Percentiles rank a stretch among this genome's conserved stretches.
Conservation (phyloP, 1,284 basidiomycete genomes). For the Pseudozyma tsukubaensis region DNA sequence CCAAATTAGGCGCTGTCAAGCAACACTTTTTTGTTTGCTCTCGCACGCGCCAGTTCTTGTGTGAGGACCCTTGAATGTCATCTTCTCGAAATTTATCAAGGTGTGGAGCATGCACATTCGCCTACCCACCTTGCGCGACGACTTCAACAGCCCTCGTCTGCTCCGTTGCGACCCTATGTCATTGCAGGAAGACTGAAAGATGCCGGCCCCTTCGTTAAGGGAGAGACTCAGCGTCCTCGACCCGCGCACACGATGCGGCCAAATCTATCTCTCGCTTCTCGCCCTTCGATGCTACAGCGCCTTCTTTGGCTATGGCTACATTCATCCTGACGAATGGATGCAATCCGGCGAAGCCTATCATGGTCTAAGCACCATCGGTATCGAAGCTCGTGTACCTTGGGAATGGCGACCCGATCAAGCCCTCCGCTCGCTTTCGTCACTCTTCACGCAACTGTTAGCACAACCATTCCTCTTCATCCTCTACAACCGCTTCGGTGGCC, state of each 20-base stretch:
- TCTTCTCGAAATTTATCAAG: no score
- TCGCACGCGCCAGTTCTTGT: slow-evolving; percentile 17
- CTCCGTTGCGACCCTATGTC: no score
- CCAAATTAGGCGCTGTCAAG: not conserved
- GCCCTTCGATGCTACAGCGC: slow-evolving; percentile 55
- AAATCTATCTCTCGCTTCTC: slow-evolving; percentile 51
- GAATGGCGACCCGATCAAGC: slow-evolving; percentile 38
- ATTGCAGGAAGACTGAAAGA: not conserved
- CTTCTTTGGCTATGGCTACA: slow-evolving; percentile 57
- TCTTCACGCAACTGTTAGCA: slow-evolving; percentile 9
- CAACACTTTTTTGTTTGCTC: slow-evolving; percentile 8
- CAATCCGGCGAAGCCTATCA: slow-evolving; percentile 66
- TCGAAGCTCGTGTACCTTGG: slow-evolving; percentile 20
- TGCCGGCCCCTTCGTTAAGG: not conserved
- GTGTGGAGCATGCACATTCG: no score
- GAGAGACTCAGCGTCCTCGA: slow-evolving; percentile 15
- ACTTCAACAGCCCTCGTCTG: no score
- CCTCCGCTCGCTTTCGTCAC: slow-evolving; percentile 21
- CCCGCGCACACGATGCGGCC: slow-evolving; percentile 12
- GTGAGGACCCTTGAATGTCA: not conserved
- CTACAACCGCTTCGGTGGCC: not conserved
- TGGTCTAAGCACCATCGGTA: not conserved
- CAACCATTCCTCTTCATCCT: slow-evolving; percentile 3
- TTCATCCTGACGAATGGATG: slow-evolving; percentile 70
- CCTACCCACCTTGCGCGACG: no score